A percentile compares a stretch with the other conserved stretches of the same genome.
These are phyloP conservation scores for Cladophialophora bantiana DNA, from an alignment of 2,329 filamentous ascomycete species.

Conservation along the genomic window DNA sequence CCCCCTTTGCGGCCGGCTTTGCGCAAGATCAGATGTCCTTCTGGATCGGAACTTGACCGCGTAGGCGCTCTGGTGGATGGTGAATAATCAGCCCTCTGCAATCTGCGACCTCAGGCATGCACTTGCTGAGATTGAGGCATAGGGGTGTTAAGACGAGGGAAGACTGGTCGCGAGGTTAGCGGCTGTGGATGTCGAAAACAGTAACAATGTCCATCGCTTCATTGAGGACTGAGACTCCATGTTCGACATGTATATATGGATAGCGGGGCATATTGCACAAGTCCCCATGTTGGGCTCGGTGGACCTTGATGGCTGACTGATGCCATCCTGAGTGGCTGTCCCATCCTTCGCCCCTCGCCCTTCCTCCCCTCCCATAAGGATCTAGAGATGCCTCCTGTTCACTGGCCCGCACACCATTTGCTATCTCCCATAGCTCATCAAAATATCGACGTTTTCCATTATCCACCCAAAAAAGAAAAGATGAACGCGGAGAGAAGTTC, in stretches of 20 bases:
- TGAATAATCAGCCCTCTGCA: background rate
- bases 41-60: constrained; percentile 3
- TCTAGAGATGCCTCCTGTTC: background rate
- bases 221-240: background rate
- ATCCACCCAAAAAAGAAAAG: constrained; percentile 2
- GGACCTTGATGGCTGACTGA: background rate
- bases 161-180: background rate
- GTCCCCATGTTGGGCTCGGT: background rate
- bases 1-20: background rate
- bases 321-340: background rate
- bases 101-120: background rate
- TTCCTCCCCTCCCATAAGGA: background rate
- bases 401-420: background rate
- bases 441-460: constrained; percentile 7
- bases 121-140: background rate
- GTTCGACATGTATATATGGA: background rate
- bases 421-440: background rate
- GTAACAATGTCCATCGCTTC: background rate
- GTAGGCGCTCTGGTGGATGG: background rate
- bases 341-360: background rate
- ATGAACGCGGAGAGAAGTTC: constrained; percentile 1
- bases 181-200: background rate
- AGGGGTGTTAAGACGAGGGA: background rate
- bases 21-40: background rate
- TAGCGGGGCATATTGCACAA: constrained; percentile 6